Conservation (phyloP, 345 rosid species). For the Citropsis articulata region DNA sequence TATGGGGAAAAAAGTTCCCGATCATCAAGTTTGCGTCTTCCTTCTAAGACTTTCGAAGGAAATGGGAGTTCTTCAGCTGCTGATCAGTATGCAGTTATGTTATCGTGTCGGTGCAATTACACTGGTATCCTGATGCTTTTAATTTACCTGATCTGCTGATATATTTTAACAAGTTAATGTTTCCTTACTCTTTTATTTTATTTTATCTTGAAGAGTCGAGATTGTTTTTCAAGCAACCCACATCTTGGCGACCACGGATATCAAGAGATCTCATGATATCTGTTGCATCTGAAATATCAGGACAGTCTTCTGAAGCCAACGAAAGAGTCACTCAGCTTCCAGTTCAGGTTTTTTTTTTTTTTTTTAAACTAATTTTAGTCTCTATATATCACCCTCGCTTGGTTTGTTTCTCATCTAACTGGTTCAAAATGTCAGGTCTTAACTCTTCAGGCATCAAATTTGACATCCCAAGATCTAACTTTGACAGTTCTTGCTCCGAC, state of each 20-base stretch:
- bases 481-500: constrained; percentile 93
- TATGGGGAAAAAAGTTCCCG: constrained; percentile 44
- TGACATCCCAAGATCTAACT: constrained; percentile 85
- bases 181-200: constrained; percentile 12
- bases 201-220: constrained; percentile 60
- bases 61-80: constrained; percentile 36
- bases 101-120: constrained; percentile 89
- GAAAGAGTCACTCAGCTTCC: constrained; percentile 77
- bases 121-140: constrained; percentile 52
- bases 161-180: constrained; percentile 14
- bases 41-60: constrained; percentile 49
- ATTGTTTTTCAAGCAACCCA: constrained; percentile 83
- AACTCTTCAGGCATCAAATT: constrained; percentile 91
- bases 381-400: neutral
- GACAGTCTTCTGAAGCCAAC: constrained; percentile 54
- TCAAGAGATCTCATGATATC: constrained; percentile 90
- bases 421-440: constrained; percentile 59
- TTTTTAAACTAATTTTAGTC: neutral
- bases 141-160: constrained; percentile 6
- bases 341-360: constrained; percentile 81
- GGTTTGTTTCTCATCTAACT: constrained; percentile 20
- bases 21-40: constrained; percentile 42
- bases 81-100: constrained; percentile 79
- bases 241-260: constrained; percentile 76
- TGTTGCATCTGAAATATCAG: constrained; percentile 79